Evolutionary conservation across 148 eudicot genomes (phyloP).

Genomic region (Tetragonia tetragonoides): DNA sequence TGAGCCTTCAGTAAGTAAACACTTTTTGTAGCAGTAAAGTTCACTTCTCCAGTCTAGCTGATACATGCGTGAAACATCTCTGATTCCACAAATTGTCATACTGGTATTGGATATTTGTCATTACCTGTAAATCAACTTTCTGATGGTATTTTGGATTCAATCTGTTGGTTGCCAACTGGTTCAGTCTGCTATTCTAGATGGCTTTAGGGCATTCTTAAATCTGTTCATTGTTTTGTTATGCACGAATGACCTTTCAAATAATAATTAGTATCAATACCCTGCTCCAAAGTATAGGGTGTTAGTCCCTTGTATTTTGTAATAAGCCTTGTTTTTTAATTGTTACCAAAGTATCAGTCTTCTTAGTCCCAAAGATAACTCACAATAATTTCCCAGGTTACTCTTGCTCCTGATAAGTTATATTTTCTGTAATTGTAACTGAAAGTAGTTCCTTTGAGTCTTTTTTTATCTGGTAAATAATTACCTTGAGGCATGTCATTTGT

Average conservation of each 20-base stretch:
- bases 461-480: too few relatives aligned
- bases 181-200: neutral
- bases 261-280: neutral
- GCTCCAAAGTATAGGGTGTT: neutral
- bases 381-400: too few relatives aligned
- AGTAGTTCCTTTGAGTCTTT: too few relatives aligned
- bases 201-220: neutral
- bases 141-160: neutral
- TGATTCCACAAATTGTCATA: neutral
- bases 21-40: neutral
- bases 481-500: too few relatives aligned
- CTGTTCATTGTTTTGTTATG: neutral
- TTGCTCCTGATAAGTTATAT: too few relatives aligned
- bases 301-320: too few relatives aligned
- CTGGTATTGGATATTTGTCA: neutral
- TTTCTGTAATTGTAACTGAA: too few relatives aligned
- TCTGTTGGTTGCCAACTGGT: neutral
- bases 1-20: conserved; percentile 67
- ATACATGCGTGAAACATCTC: neutral
- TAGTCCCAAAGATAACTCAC: too few relatives aligned
- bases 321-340: too few relatives aligned
- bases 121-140: neutral
- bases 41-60: neutral
- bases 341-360: too few relatives aligned
- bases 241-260: neutral